Conservation (phyloP, 139 green algal species). For the Coccomyxa sp. region DNA sequence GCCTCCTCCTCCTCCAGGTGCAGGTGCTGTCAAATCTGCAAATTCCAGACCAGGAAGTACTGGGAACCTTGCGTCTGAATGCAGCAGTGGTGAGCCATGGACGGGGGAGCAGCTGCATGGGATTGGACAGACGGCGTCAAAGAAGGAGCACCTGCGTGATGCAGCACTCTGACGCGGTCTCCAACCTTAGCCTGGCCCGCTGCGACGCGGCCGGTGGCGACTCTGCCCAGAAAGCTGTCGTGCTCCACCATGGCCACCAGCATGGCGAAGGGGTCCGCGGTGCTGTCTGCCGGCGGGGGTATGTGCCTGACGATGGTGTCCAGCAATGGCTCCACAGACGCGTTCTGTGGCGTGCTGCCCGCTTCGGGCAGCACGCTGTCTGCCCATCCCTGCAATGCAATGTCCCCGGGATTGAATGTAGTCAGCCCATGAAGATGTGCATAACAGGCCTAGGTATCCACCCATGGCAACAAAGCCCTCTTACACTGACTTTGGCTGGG, state of each 20-base stretch:
- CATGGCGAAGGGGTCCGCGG: constrained; percentile 57
- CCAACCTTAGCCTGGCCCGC: constrained; percentile 55
- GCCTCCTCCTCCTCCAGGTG: too few relatives aligned
- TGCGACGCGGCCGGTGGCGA: constrained; percentile 74
- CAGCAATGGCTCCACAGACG: constrained; percentile 73
- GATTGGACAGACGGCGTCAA: too few relatives aligned
- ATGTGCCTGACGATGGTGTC: constrained; percentile 67
- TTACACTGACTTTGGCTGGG: too few relatives aligned
- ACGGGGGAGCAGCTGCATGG: background rate
- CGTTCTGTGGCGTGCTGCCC: constrained; percentile 8
- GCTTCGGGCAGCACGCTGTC: constrained; percentile 22
- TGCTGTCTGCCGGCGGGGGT: constrained; percentile 44
- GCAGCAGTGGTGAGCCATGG: background rate
- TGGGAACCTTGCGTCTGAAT: background rate
- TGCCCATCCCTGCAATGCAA: constrained; percentile 51
- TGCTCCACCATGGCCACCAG: constrained; percentile 82
- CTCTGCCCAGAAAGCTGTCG: constrained; percentile 74
- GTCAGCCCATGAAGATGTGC: background rate
- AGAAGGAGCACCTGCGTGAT: background rate
- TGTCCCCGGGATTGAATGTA: background rate
- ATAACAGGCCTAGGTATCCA: too few relatives aligned
- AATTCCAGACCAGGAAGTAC: background rate
- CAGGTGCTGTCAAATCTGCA: too few relatives aligned
- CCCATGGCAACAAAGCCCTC: too few relatives aligned
- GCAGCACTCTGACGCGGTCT: constrained; percentile 52